Evolutionary conservation across 2,329 filamentous ascomycete species (phyloP), one percentile per base, ranked within the genome.

Genomic region (Leptodontidium sp.): DNA sequence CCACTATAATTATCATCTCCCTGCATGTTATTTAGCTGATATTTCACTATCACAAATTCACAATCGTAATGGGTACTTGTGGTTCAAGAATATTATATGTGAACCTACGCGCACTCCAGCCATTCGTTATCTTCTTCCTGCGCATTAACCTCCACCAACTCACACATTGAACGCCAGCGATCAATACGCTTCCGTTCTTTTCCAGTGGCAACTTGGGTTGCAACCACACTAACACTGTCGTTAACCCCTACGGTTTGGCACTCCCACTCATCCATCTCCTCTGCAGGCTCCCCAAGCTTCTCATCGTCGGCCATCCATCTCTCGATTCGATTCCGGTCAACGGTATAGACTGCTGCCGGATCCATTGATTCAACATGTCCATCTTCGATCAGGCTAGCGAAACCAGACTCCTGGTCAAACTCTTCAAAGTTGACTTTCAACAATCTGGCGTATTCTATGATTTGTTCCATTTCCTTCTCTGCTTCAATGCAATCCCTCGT

Each of bases 131-230:
- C 35, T 43, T 58, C 35, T 40, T 24, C n/a, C 2, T 24, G 32
- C 40, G 5, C n/a, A 7, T 26, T 32, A 8, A 38, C 35, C 4
- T 43, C 17, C 1, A 21, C n/a, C 35, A 43, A 15, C 8, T 12
- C 55, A 43, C 55, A 58, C 35, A 58, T 58, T 12, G 55, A 21
- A 24, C 55, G 55, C 55, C 55, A 58, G 17, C 35, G 35, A 43
- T 58, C 32, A 24, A 58, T 58, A n/a, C 32, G 55, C 32, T 43
- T 58, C 9, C 55, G 35, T 43, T 40, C 29, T 32, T 58, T 58
- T 9, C 55, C 55, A 14, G 55, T 58, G 4, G 55, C 55, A 40
- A 58, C n/a, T 15, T 58, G 55, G 40, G n/a, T 4, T 24, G 35
- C 32, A 24, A 58, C 55, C 8, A 58, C 43, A 11, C 55, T 58